phyloP scores from a whole-genome alignment of 352 stramenopile species.

The Globisporangium spiculum region DNA sequence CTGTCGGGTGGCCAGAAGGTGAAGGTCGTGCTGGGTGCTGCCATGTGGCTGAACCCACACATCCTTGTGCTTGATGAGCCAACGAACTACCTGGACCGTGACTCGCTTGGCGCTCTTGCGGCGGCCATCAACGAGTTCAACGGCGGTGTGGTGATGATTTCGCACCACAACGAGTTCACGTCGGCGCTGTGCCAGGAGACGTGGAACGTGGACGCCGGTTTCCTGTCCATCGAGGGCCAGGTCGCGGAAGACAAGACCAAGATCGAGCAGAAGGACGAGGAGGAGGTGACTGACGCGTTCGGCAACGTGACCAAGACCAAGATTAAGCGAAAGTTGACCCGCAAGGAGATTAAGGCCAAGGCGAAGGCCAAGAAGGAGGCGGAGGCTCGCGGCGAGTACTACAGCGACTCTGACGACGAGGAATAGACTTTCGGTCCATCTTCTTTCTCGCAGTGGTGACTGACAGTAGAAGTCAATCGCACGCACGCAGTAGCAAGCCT shows the following conservation, averaged over 20 bases:
- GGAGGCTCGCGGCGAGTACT: constrained; percentile 83
- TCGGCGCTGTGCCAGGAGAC: constrained; percentile 92
- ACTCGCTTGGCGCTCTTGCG: constrained; percentile 95
- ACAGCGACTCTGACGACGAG: constrained; percentile 73
- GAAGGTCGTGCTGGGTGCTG: constrained; percentile 96
- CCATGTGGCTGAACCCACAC: constrained; percentile 96
- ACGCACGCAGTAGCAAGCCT: neutral
- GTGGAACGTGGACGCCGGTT: constrained; percentile 92
- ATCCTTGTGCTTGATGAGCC: constrained; percentile 95
- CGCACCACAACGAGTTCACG: constrained; percentile 97
- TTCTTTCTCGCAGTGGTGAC: neutral
- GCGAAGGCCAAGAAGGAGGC: constrained; percentile 86
- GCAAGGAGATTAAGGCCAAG: constrained; percentile 89
- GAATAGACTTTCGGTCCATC: constrained; percentile 28
- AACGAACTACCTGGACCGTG: constrained; percentile 96
- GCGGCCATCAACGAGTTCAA: constrained; percentile 96
- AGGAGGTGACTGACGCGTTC: constrained; percentile 79
- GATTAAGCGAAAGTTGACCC: constrained; percentile 89
- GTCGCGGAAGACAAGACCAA: constrained; percentile 86
- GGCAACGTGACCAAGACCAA: constrained; percentile 86
- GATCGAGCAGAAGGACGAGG: constrained; percentile 89
- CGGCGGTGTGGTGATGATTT: constrained; percentile 97
- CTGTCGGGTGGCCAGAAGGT: constrained; percentile 98
- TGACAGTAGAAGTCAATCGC: neutral
- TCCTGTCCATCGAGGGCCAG: constrained; percentile 85